A percentile compares a stretch with the other conserved stretches of the same genome.
Evolutionary conservation across 1,284 basidiomycete species (phyloP).

Genomic region (Prillingera fragicola): DNA sequence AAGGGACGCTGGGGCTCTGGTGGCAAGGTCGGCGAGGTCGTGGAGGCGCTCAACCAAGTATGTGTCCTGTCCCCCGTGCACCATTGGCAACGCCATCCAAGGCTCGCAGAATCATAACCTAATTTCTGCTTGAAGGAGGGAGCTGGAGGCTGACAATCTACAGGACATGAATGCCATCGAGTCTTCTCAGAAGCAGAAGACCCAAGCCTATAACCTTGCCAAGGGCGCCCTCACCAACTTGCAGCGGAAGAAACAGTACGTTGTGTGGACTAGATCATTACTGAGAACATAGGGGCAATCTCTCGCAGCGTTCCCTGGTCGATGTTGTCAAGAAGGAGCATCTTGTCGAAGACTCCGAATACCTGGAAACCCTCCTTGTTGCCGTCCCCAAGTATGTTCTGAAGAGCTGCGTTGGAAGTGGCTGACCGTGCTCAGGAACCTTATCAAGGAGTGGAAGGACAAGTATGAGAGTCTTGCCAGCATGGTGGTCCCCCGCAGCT

Average conservation of each 20-base stretch:
- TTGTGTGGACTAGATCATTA: conserved; percentile 11
- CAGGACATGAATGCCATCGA: conserved; percentile 88
- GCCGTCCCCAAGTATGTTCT: conserved; percentile 79
- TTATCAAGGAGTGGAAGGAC: conserved; percentile 78
- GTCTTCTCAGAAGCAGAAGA: conserved; percentile 80
- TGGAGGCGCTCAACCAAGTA: conserved; percentile 77
- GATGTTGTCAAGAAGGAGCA: conserved; percentile 81
- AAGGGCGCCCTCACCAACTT: conserved; percentile 90
- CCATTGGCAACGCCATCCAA: not conserved
- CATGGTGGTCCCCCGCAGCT: conserved; percentile 96
- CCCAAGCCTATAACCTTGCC: conserved; percentile 86
- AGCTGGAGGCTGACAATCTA: not conserved
- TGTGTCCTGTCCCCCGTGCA: not conserved
- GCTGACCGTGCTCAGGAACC: conserved; percentile 55
- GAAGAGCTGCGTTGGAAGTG: not conserved
- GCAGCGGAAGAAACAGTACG: conserved; percentile 88
- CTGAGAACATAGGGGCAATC: conserved; percentile 66
- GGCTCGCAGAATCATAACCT: not conserved
- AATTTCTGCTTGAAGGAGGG: not conserved
- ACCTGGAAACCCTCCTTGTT: conserved; percentile 85
- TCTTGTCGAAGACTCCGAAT: conserved; percentile 74
- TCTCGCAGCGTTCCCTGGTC: conserved; percentile 78
- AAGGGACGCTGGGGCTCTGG: conserved; percentile 78
- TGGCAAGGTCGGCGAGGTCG: conserved; percentile 69
- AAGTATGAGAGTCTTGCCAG: conserved; percentile 82